A percentile compares a stretch with the other conserved stretches of the same genome.
phyloP scores from a whole-genome alignment of 805 yeast genomes.

The Ogataea degrootiae region DNA sequence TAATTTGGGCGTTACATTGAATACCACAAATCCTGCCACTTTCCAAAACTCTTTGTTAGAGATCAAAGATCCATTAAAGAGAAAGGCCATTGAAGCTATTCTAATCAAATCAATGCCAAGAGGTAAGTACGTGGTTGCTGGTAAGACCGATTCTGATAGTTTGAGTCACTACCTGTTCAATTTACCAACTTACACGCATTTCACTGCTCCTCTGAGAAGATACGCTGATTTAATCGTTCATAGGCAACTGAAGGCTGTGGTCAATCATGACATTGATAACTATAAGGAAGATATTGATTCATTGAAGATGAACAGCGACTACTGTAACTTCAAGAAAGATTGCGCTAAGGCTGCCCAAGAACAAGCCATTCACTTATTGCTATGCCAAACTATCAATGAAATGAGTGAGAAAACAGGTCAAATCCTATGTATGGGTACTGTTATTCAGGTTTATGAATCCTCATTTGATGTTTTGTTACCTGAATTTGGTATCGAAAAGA shows the following conservation, averaged over 20 bases:
- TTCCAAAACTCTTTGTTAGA: constrained; percentile 66
- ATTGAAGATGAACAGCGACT: constrained; percentile 78
- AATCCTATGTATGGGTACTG: constrained; percentile 77
- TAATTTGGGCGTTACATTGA: constrained; percentile 62
- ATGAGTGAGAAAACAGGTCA: constrained; percentile 74
- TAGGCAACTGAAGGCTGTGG: constrained; percentile 73
- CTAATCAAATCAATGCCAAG: constrained; percentile 77
- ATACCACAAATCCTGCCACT: constrained; percentile 66
- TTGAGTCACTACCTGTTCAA: constrained; percentile 78
- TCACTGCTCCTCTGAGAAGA: constrained; percentile 87
- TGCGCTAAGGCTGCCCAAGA: constrained; percentile 92
- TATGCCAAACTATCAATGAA: constrained; percentile 79
- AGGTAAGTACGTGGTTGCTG: constrained; percentile 86
- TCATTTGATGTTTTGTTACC: constrained; percentile 92
- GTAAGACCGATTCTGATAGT: constrained; percentile 74
- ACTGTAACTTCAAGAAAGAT: constrained; percentile 92
- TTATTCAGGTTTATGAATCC: constrained; percentile 89
- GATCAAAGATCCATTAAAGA: constrained; percentile 55
- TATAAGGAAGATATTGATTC: constrained; percentile 56
- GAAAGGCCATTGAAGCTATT: constrained; percentile 74
- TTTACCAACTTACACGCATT: constrained; percentile 84
- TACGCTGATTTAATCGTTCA: constrained; percentile 92
- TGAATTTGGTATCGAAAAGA: constrained; percentile 89
- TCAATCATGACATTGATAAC: constrained; percentile 39
- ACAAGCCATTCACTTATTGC: constrained; percentile 82